Evolutionary conservation across 2,329 filamentous ascomycete genomes (phyloP), one percentile per base, ranked within the genome.

Genomic region (Neofusicoccum umdonicola): DNA sequence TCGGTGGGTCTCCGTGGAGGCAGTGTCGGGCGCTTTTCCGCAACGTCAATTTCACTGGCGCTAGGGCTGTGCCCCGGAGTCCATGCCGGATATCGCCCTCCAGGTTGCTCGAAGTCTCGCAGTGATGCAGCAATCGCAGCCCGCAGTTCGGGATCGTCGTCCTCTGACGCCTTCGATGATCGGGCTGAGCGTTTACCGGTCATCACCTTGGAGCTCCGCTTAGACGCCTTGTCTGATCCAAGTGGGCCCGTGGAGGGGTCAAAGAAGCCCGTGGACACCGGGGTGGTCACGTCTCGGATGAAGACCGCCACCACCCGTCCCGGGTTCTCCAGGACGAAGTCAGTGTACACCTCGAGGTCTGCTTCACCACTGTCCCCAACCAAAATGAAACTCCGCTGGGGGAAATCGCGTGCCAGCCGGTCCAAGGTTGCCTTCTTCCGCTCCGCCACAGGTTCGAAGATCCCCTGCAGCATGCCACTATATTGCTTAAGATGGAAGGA

Each of bases 401-500:
- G 95, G 70, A 99, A 99, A 74, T 99, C 96, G 62, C 85, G 83
- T 72, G 98, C 83, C 31, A 99, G 90, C 70, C 88, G 89, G 68
- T 96, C 92, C 1, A 99, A 81, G 0, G 92, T 93, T 0, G 90
- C 88, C 76, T 93, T 94, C 80, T 99, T 99, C 65, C 94, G 84
- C 77, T 99, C 96, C 0, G 94, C 93, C 0, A 97, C 95, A 9
- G 95, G 95, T 77, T 99, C 95, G 71, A 99, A 98, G 45, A 99
- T 97, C 0, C 96, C 95, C 77, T 98, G 94, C 13, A 99, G 83
- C 92, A 98, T 97, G 54, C 96, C 95, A 66, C 88, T 92, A 77
- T 99, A 99, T 69, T 96, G 92, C 77, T 99, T 99, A 69, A 99
- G 78, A 74, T 99, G 96, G 69, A 98, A 91, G 0, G 94, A 97